Evolutionary conservation across 2,329 filamentous ascomycete species (phyloP).

Genomic region (Ophiostoma sp.): DNA sequence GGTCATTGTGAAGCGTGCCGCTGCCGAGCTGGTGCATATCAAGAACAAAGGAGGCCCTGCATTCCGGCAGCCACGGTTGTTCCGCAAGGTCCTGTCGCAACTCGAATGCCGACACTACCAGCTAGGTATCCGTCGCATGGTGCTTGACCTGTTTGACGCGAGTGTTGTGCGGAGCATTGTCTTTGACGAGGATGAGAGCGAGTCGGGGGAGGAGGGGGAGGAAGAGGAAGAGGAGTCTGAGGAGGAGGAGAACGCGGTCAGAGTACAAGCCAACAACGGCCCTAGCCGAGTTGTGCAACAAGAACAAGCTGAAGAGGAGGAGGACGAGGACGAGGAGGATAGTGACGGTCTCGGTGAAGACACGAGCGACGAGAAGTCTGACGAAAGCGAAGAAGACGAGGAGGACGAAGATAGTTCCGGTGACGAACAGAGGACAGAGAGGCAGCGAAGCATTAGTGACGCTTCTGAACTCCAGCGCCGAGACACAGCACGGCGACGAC

Average conservation of each 20-base stretch:
- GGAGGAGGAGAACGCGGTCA: slow-evolving; percentile 28
- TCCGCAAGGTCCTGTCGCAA: slow-evolving; percentile 80
- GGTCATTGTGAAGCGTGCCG: slow-evolving; percentile 84
- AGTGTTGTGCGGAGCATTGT: slow-evolving; percentile 82
- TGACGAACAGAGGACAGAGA: slow-evolving; percentile 56
- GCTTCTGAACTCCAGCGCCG: slow-evolving; percentile 38
- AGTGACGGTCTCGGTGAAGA: slow-evolving; percentile 22
- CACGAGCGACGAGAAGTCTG: slow-evolving; percentile 30
- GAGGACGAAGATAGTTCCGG: slow-evolving; percentile 53
- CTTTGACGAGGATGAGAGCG: slow-evolving; percentile 71
- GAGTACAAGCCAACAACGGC: slow-evolving; percentile 26
- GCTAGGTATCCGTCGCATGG: slow-evolving; percentile 81
- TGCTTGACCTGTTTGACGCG: slow-evolving; percentile 93
- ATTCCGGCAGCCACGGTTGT: slow-evolving; percentile 75
- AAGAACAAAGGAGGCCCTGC: slow-evolving; percentile 72
- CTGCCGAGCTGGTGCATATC: slow-evolving; percentile 77
- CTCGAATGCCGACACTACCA: slow-evolving; percentile 89
- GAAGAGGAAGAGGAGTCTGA: slow-evolving; percentile 38
- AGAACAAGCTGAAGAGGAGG: not conserved
- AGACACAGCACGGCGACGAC: slow-evolving; percentile 25
- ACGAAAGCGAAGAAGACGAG: not conserved
- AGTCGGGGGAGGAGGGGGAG: slow-evolving; percentile 34
- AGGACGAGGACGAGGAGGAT: slow-evolving; percentile 22
- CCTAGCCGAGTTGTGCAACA: slow-evolving; percentile 23
- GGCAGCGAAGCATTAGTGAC: slow-evolving; percentile 54